These are phyloP conservation scores for Paraphaeosphaeria minitans DNA, from an alignment of 2,329 filamentous ascomycete genomes.

Conservation along the genomic window DNA sequence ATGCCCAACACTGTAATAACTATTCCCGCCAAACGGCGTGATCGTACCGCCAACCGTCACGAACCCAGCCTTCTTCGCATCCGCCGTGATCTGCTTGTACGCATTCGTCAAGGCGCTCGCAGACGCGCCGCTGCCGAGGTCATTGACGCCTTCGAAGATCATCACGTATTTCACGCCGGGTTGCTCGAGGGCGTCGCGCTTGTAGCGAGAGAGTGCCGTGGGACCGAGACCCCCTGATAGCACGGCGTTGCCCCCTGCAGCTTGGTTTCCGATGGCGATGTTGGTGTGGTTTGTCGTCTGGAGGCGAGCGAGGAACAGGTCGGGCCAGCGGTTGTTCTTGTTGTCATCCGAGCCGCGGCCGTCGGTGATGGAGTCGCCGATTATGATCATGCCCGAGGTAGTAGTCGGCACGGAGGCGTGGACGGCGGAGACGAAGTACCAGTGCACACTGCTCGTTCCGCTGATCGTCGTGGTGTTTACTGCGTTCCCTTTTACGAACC, in stretches of 20 bases:
- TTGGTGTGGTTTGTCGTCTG: slow-evolving; percentile 48
- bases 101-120: slow-evolving; percentile 46
- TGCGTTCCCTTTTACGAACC: slow-evolving; percentile 61
- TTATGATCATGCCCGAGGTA: slow-evolving; percentile 55
- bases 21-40: slow-evolving; percentile 62
- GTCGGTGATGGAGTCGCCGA: slow-evolving; percentile 70
- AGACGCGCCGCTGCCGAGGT: slow-evolving; percentile 54
- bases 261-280: slow-evolving; percentile 67
- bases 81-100: slow-evolving; percentile 60
- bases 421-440: slow-evolving; percentile 62
- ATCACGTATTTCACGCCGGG: slow-evolving; percentile 65
- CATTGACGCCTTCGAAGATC: slow-evolving; percentile 72
- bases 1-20: slow-evolving; percentile 59
- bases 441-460: slow-evolving; percentile 48
- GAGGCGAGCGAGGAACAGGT: slow-evolving; percentile 52
- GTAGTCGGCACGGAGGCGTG: slow-evolving; percentile 56
- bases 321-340: slow-evolving; percentile 58
- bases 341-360: slow-evolving; percentile 63
- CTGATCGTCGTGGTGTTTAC: slow-evolving; percentile 55
- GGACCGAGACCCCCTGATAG: slow-evolving; percentile 67
- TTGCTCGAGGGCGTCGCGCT: slow-evolving; percentile 67
- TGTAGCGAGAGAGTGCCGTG: slow-evolving; percentile 65
- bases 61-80: slow-evolving; percentile 59
- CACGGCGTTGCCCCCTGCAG: slow-evolving; percentile 71
- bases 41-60: slow-evolving; percentile 66